A percentile compares a stretch with the other conserved stretches of the same genome.
Evolutionary conservation across 768 basidiomycete genomes (phyloP).

Genomic region (Piloderma croceum): DNA sequence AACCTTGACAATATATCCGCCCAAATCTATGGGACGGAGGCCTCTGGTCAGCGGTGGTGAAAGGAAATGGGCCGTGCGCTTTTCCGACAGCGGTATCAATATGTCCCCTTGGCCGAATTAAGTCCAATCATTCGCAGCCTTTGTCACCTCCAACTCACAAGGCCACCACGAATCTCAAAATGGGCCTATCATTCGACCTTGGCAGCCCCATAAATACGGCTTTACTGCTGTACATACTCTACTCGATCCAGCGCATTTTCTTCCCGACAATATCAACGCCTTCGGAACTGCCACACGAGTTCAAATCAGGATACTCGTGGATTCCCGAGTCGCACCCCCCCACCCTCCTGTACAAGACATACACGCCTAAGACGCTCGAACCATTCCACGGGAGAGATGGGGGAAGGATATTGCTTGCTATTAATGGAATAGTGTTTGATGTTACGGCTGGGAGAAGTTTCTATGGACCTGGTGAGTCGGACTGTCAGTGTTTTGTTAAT

Average conservation of each 20-base stretch:
- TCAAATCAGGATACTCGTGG: slow-evolving; percentile 87
- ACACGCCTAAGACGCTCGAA: slow-evolving; percentile 70
- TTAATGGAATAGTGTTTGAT: slow-evolving; percentile 87
- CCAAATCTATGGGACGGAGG: no score
- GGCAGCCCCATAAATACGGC: slow-evolving; percentile 79
- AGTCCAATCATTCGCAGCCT: no score
- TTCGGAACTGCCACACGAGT: slow-evolving; percentile 53
- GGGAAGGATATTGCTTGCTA: slow-evolving; percentile 78
- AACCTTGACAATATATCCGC: no score
- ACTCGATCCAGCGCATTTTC: slow-evolving; percentile 67
- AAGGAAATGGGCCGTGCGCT: no score
- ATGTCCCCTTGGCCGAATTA: no score
- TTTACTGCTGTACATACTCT: slow-evolving; percentile 71
- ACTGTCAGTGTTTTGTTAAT: slow-evolving; percentile 28
- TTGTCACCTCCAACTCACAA: no score
- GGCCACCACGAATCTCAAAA: slow-evolving; percentile 8
- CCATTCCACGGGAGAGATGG: slow-evolving; percentile 61
- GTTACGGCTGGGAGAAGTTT: slow-evolving; percentile 86
- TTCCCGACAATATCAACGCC: slow-evolving; percentile 58
- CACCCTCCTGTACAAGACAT: slow-evolving; percentile 70
- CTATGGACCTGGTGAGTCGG: slow-evolving; percentile 95
- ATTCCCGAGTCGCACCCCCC: slow-evolving; percentile 80
- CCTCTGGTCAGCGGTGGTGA: no score
- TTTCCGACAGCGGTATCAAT: no score
- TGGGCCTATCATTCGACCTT: slow-evolving; percentile 40